These are phyloP conservation scores for Flaveria linearis DNA, from an alignment of 129 eudicot species.

Conservation along the genomic window DNA sequence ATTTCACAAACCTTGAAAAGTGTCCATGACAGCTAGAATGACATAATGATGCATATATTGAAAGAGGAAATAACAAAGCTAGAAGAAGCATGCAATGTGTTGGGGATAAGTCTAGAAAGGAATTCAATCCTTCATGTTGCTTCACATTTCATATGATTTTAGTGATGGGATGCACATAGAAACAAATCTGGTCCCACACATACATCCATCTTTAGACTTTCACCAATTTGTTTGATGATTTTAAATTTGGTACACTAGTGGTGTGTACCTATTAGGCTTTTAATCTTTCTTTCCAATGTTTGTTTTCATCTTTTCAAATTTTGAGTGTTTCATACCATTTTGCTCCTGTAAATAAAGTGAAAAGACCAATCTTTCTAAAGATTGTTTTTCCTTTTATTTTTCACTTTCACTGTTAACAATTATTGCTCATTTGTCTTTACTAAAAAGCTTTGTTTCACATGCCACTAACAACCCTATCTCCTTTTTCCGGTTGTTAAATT, in stretches of 20 bases:
- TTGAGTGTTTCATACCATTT: conserved; percentile 29
- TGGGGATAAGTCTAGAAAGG: conserved; percentile 15
- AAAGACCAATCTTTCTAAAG: conserved; percentile 30
- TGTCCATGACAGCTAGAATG: conserved; percentile 21
- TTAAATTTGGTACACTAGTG: conserved; percentile 15
- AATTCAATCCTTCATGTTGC: conserved; percentile 19
- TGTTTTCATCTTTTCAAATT: conserved; percentile 32
- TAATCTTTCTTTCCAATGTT: conserved; percentile 24
- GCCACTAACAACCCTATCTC: neutral
- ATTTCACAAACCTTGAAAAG: neutral
- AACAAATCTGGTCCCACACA: conserved; percentile 31
- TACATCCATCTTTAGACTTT: conserved; percentile 15
- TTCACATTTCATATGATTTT: conserved; percentile 11
- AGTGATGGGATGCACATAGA: conserved; percentile 33
- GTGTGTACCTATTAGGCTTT: conserved; percentile 31
- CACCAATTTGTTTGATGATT: conserved; percentile 31
- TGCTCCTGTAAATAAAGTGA: conserved; percentile 30
- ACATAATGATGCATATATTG: conserved; percentile 17
- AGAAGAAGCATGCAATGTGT: conserved; percentile 16
- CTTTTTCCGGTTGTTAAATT: neutral
- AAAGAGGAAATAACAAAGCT: conserved; percentile 27
- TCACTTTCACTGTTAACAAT: conserved; percentile 24
- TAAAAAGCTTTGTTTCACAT: conserved; percentile 13
- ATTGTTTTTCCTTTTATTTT: conserved; percentile 14
- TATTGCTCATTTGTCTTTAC: conserved; percentile 23